Evolutionary conservation across 2,329 filamentous ascomycete genomes (phyloP), one percentile per base, ranked within the genome.

Genomic region (Monilinia polystroma): DNA sequence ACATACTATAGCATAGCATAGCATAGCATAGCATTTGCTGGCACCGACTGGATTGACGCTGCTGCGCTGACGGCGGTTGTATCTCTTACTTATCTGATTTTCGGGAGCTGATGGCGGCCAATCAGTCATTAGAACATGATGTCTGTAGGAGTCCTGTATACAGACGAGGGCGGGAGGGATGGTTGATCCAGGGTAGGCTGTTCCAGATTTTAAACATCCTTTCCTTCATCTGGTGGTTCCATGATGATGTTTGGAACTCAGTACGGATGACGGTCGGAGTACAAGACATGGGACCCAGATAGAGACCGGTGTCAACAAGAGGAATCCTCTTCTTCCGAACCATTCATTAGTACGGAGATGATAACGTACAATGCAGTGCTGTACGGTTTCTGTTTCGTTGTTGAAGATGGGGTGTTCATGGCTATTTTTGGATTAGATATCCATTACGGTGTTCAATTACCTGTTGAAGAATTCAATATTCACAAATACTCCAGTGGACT

Each of bases 61-160:
- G 49, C 29, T 35, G 59, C 59, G 59, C 59, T 52, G 43, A 63
- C 59, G 59, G 59, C 59, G 59, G 59, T 52, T 53, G 59, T 2
- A 63, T 51, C 23, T 26, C 47, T 63, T 32, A 41, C 32, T 38
- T 51, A 32, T 43, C 55, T 54, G 52, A 54, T 54, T 54, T 52
- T 54, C 16, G 18, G 18, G 29, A 18, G 52, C 10, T 11, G 8
- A 20, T 54, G 8, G 29, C 35, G 29, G 29, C 52, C 52, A 54
- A 54, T 54, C 29, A n/a, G n/a, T n/a, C 2, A 54, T 35, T 35
- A 35, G 32, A 35, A 35, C 32, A 35, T 35, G 18, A 54, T 35
- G 35, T 54, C 10, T 54, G 52, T 4, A n/a, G 29, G 10, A 12
- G 32, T 35, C 32, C 8, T n/a, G 52, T 32, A 16, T 32, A 32